Percentiles rank a stretch among this genome's conserved stretches.
phyloP scores from a whole-genome alignment of 495 filamentous ascomycete genomes.

The Tuber microsphaerosporum region DNA sequence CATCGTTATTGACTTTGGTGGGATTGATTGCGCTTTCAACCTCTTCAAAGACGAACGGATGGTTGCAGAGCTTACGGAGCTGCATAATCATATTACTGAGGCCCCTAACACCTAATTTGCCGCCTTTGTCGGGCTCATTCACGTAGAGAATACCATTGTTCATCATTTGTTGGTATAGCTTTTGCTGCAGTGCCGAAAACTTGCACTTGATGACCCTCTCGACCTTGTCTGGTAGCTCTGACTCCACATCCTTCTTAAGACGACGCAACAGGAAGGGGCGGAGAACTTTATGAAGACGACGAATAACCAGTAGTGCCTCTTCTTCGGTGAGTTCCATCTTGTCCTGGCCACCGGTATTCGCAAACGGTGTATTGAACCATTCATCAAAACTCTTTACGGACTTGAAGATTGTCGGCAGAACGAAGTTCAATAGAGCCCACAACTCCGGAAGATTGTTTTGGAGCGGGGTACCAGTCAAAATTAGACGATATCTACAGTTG shows the following conservation, averaged over 20 bases:
- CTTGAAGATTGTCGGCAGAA: slow-evolving; percentile 97
- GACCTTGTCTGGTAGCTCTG: slow-evolving; percentile 95
- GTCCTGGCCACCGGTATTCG: slow-evolving; percentile 94
- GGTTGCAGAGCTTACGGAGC: slow-evolving; percentile 95
- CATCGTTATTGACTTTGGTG: slow-evolving; percentile 72
- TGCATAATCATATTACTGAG: slow-evolving; percentile 99
- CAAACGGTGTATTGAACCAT: slow-evolving; percentile 99
- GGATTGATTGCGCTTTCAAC: slow-evolving; percentile 99
- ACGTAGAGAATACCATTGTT: slow-evolving; percentile 89
- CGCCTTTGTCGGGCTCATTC: slow-evolving; percentile 80
- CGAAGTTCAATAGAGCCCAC: slow-evolving; percentile 97
- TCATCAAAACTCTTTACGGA: slow-evolving; percentile 98
- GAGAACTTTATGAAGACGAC: slow-evolving; percentile 94
- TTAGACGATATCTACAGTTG: slow-evolving; percentile 85
- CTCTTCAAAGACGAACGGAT: slow-evolving; percentile 96
- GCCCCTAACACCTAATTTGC: slow-evolving; percentile 89
- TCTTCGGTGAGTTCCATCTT: slow-evolving; percentile 99
- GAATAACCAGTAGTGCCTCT: slow-evolving; percentile 97
- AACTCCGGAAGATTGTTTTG: slow-evolving; percentile 96
- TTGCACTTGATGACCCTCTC: slow-evolving; percentile 99
- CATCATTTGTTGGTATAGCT: slow-evolving; percentile 92
- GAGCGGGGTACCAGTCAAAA: slow-evolving; percentile 91
- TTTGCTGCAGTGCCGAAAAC: slow-evolving; percentile 87
- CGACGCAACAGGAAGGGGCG: slow-evolving; percentile 95
- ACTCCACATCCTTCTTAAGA: slow-evolving; percentile 98